Conservation (phyloP, 257 asterid species). For the Solanum dulcamara region DNA sequence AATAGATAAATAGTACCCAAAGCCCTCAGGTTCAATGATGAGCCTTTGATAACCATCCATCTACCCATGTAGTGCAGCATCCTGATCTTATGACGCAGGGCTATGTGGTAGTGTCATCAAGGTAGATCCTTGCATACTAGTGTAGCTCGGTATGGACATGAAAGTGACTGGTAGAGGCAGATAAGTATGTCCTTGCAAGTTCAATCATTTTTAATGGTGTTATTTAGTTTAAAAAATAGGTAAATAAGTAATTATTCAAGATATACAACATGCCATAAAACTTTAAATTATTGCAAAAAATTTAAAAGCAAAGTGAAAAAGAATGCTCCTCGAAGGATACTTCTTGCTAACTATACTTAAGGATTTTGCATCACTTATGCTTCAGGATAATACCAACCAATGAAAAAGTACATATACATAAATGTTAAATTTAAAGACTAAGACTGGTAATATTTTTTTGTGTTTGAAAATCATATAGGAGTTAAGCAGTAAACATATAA, state of each 20-base stretch:
- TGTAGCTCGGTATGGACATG: background rate
- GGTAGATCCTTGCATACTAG: background rate
- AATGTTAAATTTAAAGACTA: background rate
- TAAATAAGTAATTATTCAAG: background rate
- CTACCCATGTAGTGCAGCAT: background rate
- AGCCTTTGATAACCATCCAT: background rate
- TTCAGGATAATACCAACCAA: background rate
- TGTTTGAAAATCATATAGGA: no score
- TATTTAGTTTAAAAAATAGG: background rate
- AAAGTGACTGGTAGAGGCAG: background rate
- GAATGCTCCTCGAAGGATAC: background rate
- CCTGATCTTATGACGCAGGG: background rate
- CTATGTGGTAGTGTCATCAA: background rate
- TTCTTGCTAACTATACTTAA: background rate
- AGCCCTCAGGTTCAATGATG: background rate
- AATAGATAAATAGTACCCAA: background rate
- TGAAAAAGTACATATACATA: background rate
- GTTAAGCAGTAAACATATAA: no score
- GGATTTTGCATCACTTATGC: background rate
- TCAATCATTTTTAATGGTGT: background rate
- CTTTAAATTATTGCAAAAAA: background rate
- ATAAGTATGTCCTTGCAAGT: background rate
- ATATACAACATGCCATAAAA: background rate
- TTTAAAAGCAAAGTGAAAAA: no score
- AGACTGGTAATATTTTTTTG: no score